Evolutionary conservation across 345 rosid genomes (phyloP).

Genomic region (Eutrema heterophyllum): DNA sequence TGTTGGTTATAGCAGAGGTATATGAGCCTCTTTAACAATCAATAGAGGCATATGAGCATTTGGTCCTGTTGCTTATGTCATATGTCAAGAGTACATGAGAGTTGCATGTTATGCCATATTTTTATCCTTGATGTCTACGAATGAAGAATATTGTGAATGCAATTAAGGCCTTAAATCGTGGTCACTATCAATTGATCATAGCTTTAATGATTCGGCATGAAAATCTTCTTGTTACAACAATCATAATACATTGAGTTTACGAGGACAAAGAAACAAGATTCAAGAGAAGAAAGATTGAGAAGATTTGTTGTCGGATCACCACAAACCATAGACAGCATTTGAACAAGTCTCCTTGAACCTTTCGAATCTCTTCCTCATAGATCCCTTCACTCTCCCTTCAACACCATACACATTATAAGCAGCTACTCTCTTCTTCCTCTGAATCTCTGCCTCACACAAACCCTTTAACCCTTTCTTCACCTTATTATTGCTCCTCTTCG

Average conservation of each 20-base stretch:
- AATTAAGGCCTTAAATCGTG: neutral
- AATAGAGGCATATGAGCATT: too few species aligned
- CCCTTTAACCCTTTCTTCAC: slow-evolving; percentile 39
- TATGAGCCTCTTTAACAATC: too few species aligned
- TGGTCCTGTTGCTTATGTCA: slow-evolving; percentile 4
- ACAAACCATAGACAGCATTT: slow-evolving; percentile 59
- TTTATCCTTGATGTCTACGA: neutral
- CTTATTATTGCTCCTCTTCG: slow-evolving; percentile 8
- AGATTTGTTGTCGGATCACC: slow-evolving; percentile 32
- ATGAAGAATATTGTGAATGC: neutral
- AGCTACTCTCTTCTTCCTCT: slow-evolving; percentile 89
- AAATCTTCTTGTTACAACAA: neutral
- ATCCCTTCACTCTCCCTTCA: slow-evolving; percentile 80
- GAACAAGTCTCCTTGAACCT: slow-evolving; percentile 77
- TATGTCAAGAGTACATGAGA: slow-evolving; percentile 9
- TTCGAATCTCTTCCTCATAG: slow-evolving; percentile 74
- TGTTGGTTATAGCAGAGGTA: too few species aligned
- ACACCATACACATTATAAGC: slow-evolving; percentile 68
- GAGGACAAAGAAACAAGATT: neutral
- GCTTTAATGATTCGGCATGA: neutral
- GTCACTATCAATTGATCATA: neutral
- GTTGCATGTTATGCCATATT: neutral
- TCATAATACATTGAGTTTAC: neutral
- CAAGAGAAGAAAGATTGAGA: neutral
- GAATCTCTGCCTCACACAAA: slow-evolving; percentile 71